phyloP scores from a whole-genome alignment of 208 protist genomes.

The Novymonas esmeraldas region DNA sequence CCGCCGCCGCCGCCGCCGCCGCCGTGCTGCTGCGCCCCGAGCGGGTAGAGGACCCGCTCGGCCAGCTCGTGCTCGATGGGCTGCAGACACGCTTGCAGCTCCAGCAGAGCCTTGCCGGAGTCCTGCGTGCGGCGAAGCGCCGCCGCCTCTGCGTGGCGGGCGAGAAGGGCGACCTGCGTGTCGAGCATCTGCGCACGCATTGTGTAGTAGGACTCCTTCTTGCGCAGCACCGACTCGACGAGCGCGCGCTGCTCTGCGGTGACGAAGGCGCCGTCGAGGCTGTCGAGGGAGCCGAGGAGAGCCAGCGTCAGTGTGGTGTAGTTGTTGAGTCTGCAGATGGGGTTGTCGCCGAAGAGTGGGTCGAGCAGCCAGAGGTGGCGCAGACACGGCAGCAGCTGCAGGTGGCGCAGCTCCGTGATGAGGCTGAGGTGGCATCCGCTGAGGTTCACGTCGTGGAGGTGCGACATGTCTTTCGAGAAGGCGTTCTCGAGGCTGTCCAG shows the following conservation, averaged over 20 bases:
- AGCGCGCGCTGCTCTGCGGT: conserved; percentile 78
- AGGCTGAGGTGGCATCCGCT: conserved; percentile 81
- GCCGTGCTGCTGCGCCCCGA: neutral
- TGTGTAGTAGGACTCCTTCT: conserved; percentile 96
- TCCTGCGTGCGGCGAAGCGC: conserved; percentile 25
- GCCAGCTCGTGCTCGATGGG: conserved; percentile 38
- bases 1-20: neutral
- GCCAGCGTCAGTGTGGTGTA: conserved; percentile 93
- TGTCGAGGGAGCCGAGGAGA: conserved; percentile 62
- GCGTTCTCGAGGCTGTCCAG: conserved; percentile 56
- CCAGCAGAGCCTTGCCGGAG: conserved; percentile 25
- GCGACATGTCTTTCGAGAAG: conserved; percentile 47
- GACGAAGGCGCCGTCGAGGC: conserved; percentile 82
- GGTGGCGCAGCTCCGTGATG: conserved; percentile 87
- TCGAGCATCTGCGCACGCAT: conserved; percentile 93
- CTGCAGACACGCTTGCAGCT: conserved; percentile 35
- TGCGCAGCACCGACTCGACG: conserved; percentile 89
- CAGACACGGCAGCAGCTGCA: conserved; percentile 72
- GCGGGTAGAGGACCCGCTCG: conserved; percentile 38
- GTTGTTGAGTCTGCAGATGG: conserved; percentile 93
- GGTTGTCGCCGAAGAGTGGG: conserved; percentile 92
- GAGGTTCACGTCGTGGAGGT: conserved; percentile 92
- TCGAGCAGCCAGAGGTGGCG: conserved; percentile 82
- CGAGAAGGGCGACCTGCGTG: conserved; percentile 74
- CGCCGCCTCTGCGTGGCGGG: conserved; percentile 23